These are phyloP conservation scores for Tulasnella sp. DNA, from an alignment of 768 basidiomycete genomes.

Conservation along the genomic window DNA sequence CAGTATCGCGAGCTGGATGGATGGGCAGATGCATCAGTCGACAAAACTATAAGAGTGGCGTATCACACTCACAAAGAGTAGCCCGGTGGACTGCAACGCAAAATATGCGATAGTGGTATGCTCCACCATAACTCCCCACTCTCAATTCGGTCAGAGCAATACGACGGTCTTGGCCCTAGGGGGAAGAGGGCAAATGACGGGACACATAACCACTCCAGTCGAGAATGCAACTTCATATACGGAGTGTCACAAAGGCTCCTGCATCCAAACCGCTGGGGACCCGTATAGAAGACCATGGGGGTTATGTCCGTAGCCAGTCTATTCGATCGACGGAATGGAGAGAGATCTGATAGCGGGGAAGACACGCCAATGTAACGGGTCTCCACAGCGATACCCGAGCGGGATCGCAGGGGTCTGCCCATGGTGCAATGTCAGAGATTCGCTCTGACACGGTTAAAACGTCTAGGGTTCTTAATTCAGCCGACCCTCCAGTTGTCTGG, in stretches of 20 bases:
- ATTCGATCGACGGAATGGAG: too few relatives aligned
- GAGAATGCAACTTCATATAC: neutral
- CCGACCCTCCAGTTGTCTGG: too few relatives aligned
- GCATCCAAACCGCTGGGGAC: neutral
- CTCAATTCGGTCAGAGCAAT: neutral
- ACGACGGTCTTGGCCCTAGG: neutral
- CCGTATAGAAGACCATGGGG: neutral
- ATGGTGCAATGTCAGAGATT: too few relatives aligned
- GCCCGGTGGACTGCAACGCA: neutral
- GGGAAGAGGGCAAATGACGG: neutral
- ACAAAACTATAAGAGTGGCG: neutral
- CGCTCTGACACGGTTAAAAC: too few relatives aligned
- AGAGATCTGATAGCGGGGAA: too few relatives aligned
- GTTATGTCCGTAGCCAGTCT: too few relatives aligned
- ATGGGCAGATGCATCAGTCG: neutral
- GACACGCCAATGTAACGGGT: too few relatives aligned
- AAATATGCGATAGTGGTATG: conserved; percentile 2
- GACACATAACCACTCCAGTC: neutral
- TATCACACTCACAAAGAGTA: neutral
- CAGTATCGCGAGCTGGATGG: neutral
- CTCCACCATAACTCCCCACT: neutral
- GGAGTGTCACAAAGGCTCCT: neutral
- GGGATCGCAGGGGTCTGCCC: too few relatives aligned
- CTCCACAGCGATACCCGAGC: too few relatives aligned
- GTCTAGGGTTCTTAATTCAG: too few relatives aligned